Conservation (phyloP, 805 yeast species). For the Myxozyma udenii region DNA sequence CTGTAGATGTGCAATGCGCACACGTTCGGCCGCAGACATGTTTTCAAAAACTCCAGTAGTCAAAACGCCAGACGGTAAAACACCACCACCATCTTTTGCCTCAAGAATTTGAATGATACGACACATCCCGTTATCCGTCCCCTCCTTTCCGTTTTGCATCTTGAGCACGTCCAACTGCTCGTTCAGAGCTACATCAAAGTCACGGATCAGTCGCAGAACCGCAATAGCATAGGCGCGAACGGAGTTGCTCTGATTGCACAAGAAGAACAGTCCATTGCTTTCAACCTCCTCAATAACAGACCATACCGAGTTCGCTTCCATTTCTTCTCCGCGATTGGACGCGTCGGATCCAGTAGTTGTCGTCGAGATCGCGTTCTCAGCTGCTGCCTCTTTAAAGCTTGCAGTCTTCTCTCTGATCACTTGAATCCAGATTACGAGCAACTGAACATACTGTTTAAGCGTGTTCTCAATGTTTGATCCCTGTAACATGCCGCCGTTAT, state of each 20-base stretch:
- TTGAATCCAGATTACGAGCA: slow-evolving; percentile 77
- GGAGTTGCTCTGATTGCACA: slow-evolving; percentile 80
- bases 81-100: slow-evolving; percentile 60
- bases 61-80: slow-evolving; percentile 41
- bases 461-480: slow-evolving; percentile 30
- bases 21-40: slow-evolving; percentile 71
- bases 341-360: slow-evolving; percentile 32
- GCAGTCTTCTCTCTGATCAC: slow-evolving; percentile 48
- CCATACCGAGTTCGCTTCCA: slow-evolving; percentile 73
- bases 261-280: slow-evolving; percentile 88
- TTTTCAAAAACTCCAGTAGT: slow-evolving; percentile 34
- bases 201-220: slow-evolving; percentile 73
- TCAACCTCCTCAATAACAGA: slow-evolving; percentile 92
- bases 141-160: slow-evolving; percentile 28
- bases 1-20: slow-evolving; percentile 59
- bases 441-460: slow-evolving; percentile 62
- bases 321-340: slow-evolving; percentile 51
- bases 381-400: slow-evolving; percentile 30
- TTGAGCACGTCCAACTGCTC: slow-evolving; percentile 43
- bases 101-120: slow-evolving; percentile 68
- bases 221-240: slow-evolving; percentile 73
- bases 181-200: slow-evolving; percentile 78
- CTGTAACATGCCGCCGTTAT: slow-evolving; percentile 8
- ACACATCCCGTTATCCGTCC: slow-evolving; percentile 23
- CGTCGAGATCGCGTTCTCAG: slow-evolving; percentile 1